These are phyloP conservation scores for Pythium dissotocum DNA, from an alignment of 352 stramenopile species.

Conservation along the genomic window DNA sequence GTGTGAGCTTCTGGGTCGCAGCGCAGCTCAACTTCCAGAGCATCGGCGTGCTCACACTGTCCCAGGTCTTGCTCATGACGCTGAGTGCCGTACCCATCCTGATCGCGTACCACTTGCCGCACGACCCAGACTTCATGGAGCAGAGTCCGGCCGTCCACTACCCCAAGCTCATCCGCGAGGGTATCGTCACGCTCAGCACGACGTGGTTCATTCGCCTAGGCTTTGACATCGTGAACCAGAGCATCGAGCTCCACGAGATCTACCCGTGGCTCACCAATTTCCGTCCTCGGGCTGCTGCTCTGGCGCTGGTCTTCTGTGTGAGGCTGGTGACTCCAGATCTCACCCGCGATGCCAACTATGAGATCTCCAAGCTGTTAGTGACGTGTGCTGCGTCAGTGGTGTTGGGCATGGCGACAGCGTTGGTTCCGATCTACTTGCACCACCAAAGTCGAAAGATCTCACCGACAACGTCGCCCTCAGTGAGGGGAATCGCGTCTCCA, in stretches of 20 bases:
- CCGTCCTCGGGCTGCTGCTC: constrained; percentile 18
- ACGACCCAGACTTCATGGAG: constrained; percentile 34
- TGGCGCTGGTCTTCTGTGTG: constrained; percentile 20
- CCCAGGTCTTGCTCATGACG: constrained; percentile 34
- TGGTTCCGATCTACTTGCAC: constrained; percentile 13
- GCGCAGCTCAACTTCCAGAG: constrained; percentile 42
- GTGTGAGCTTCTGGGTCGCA: constrained; percentile 35
- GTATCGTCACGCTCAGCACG: constrained; percentile 30
- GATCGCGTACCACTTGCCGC: constrained; percentile 34
- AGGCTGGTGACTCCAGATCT: constrained; percentile 25
- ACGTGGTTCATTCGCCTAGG: constrained; percentile 39
- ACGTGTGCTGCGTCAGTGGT: constrained; percentile 11
- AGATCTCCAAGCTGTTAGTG: constrained; percentile 28
- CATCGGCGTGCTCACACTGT: constrained; percentile 34
- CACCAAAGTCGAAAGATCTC: not conserved
- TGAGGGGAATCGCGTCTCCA: not conserved
- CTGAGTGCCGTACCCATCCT: constrained; percentile 33
- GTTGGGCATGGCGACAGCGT: constrained; percentile 20
- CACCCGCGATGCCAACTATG: constrained; percentile 29
- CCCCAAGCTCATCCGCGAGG: constrained; percentile 30
- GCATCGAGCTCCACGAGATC: constrained; percentile 22
- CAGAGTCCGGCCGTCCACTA: constrained; percentile 11
- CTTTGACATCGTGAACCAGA: constrained; percentile 32
- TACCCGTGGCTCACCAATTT: constrained; percentile 30
- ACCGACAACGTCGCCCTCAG: not conserved